These are phyloP conservation scores for Phoma sp. DNA, from an alignment of 2,329 filamentous ascomycete genomes.

Conservation along the genomic window DNA sequence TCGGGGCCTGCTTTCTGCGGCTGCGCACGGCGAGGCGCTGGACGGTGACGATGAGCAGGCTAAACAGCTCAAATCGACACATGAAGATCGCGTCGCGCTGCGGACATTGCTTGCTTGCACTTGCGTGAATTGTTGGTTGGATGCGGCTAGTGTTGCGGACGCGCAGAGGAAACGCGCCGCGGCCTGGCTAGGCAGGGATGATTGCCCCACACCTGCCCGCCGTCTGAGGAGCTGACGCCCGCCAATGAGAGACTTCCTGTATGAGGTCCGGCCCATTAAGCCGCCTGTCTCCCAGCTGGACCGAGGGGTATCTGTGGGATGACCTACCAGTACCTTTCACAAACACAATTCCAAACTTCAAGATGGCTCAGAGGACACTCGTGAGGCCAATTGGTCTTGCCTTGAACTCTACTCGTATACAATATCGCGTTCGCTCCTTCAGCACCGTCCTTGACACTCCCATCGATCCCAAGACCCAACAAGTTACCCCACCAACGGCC, in stretches of 20 bases:
- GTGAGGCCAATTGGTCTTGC: constrained; percentile 16
- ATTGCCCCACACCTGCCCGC: constrained; percentile 1
- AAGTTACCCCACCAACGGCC: constrained; percentile 19
- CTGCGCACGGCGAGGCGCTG: constrained; percentile 28
- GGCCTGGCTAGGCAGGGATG: constrained; percentile 4
- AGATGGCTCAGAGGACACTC: constrained; percentile 18
- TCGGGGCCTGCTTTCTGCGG: constrained; percentile 18
- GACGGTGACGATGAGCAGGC: constrained; percentile 37
- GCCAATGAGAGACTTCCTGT: constrained; percentile 13
- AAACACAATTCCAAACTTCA: constrained; percentile 2
- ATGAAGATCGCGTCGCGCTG: constrained; percentile 32
- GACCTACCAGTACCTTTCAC: constrained; percentile 11
- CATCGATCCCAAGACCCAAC: constrained; percentile 32
- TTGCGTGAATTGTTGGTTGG: constrained; percentile 20
- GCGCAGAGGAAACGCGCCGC: constrained; percentile 10
- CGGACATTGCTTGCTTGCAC: constrained; percentile 19
- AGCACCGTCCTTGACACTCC: constrained; percentile 43
- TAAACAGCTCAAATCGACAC: constrained; percentile 48
- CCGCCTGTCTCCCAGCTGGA: neutral
- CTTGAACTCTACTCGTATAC: constrained; percentile 14
- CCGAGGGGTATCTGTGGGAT: constrained; percentile 15
- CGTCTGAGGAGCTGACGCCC: neutral
- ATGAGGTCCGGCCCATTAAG: neutral
- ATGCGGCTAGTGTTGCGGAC: constrained; percentile 18
- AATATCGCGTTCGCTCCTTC: constrained; percentile 27